Conservation (phyloP, 495 filamentous ascomycete species). For the Talaromyces liani region DNA sequence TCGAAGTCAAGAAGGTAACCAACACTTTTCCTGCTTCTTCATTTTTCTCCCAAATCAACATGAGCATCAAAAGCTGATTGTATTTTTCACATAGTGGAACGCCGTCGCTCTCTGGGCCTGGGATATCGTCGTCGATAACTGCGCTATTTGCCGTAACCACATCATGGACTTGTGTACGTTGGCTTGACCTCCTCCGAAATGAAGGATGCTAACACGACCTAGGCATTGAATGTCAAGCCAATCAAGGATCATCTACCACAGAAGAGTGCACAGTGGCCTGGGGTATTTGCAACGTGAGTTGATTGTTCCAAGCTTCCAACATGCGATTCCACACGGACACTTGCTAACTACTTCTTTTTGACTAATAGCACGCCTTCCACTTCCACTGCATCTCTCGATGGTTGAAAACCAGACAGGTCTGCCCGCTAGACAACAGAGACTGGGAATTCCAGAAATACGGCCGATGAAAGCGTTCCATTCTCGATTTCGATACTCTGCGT, state of each 20-base stretch:
- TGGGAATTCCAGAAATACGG: constrained; percentile 99
- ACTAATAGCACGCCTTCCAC: constrained; percentile 87
- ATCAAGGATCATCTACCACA: constrained; percentile 92
- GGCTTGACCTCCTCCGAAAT: background rate
- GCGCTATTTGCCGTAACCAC: constrained; percentile 97
- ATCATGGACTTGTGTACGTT: constrained; percentile 96
- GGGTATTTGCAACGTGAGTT: constrained; percentile 95
- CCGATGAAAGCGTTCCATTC: constrained; percentile 37
- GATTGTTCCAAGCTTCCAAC: background rate
- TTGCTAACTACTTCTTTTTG: constrained; percentile 5
- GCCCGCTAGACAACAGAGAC: constrained; percentile 94
- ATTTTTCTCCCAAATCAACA: background rate
- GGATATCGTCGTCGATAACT: constrained; percentile 99
- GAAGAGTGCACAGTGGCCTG: constrained; percentile 99
- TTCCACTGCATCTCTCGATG: constrained; percentile 99
- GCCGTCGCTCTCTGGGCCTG: constrained; percentile 99
- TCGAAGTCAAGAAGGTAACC: constrained; percentile 95
- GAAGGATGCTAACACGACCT: constrained; percentile 3
- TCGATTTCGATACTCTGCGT: background rate
- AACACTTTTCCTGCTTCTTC: background rate
- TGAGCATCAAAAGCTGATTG: background rate
- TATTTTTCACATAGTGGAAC: constrained; percentile 65
- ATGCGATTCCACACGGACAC: too few species aligned
- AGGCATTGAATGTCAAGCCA: constrained; percentile 99
- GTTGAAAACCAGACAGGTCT: constrained; percentile 99